Conservation (phyloP, 2,329 filamentous ascomycete species). For the Alternaria sp. region DNA sequence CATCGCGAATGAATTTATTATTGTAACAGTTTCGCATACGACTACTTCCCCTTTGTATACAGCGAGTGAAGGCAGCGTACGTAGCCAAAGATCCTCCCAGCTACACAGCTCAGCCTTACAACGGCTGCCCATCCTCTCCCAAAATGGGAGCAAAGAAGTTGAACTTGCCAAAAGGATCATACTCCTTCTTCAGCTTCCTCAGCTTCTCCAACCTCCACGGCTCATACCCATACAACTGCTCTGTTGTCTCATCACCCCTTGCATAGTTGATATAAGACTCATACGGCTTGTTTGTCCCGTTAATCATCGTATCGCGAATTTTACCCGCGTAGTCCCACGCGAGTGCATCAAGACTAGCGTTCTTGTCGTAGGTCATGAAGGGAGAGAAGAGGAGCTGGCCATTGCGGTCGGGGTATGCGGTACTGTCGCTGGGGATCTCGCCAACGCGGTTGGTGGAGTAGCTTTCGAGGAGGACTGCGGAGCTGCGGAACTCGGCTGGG, state of each 20-base stretch:
- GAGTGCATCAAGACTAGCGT: slow-evolving; percentile 19
- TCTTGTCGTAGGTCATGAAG: slow-evolving; percentile 19
- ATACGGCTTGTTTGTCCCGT: slow-evolving; percentile 13
- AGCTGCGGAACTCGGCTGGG: slow-evolving; percentile 13
- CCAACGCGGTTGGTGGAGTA: slow-evolving; percentile 23
- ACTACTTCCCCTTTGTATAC: not conserved
- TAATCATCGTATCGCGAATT: slow-evolving; percentile 14
- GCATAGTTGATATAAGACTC: slow-evolving; percentile 46
- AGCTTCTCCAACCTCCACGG: slow-evolving; percentile 42
- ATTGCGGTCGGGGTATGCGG: slow-evolving; percentile 26
- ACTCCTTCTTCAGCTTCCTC: slow-evolving; percentile 39
- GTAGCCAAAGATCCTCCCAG: too few relatives aligned
- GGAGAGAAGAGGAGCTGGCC: slow-evolving; percentile 19
- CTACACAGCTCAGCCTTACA: not conserved
- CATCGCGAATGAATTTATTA: not conserved
- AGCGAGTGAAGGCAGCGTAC: not conserved
- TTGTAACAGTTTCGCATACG: not conserved
- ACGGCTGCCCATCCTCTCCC: not conserved
- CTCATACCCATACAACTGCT: slow-evolving; percentile 44
- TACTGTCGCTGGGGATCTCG: slow-evolving; percentile 18
- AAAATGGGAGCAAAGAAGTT: slow-evolving; percentile 37
- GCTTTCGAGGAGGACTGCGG: slow-evolving; percentile 24
- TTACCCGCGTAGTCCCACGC: slow-evolving; percentile 15
- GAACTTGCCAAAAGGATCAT: slow-evolving; percentile 42
- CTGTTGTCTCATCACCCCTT: slow-evolving; percentile 33